A percentile compares a stretch with the other conserved stretches of the same genome.
These are phyloP conservation scores for Smittium mucronatum DNA, from an alignment of 371 early-diverging fungal species.

Conservation along the genomic window DNA sequence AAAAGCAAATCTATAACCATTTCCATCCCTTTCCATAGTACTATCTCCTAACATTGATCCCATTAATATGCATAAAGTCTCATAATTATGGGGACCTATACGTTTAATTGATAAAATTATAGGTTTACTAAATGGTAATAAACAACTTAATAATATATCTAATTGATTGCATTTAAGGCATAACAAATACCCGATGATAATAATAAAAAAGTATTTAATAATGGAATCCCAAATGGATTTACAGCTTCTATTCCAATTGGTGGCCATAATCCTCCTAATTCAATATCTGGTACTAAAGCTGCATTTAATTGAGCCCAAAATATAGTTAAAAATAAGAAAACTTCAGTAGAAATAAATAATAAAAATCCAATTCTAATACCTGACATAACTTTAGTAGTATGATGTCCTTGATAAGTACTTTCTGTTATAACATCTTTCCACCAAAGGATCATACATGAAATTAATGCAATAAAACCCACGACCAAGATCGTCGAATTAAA, in stretches of 20 bases:
- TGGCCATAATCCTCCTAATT: conserved; percentile 19
- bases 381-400: conserved; percentile 33
- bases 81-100: conserved; percentile 22
- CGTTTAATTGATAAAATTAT: conserved; percentile 19
- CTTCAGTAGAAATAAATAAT: conserved; percentile 32
- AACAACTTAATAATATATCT: conserved; percentile 10
- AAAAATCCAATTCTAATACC: conserved; percentile 33
- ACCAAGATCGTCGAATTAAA: conserved; percentile 21
- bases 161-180: conserved; percentile 9
- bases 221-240: conserved; percentile 21
- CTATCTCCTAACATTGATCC: conserved; percentile 22
- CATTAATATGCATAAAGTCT: conserved; percentile 16
- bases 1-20: conserved; percentile 16
- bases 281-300: conserved; percentile 20
- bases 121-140: conserved; percentile 13
- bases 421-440: conserved; percentile 30
- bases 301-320: conserved; percentile 23
- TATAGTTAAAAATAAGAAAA: conserved; percentile 31
- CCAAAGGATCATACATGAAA: conserved; percentile 28
- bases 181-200: conserved; percentile 15
- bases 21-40: conserved; percentile 17
- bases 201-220: conserved; percentile 19
- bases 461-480: conserved; percentile 24
- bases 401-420: conserved; percentile 29
- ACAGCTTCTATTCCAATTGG: conserved; percentile 18